Base-by-base conservation (phyloP, 1,284 basidiomycete species). In the Abortiporus biennis region DNA sequence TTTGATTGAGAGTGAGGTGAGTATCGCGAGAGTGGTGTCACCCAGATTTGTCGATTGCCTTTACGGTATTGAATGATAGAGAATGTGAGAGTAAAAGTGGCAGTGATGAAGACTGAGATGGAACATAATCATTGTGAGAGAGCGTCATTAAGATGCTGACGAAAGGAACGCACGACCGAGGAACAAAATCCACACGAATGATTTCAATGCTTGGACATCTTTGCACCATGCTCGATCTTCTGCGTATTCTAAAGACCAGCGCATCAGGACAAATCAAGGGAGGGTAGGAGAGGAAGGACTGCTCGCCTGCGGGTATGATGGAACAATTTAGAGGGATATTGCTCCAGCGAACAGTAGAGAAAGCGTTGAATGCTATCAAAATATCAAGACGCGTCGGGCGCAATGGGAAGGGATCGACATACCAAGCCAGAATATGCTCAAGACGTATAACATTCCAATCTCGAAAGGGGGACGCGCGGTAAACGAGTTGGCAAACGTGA, bases 161-260 rank as follows among this genome's bases (percentile, higher is more conserved):
- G 22, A n/a, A 34, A 22, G 27, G 27, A 20, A 68, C 74, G 24
- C 49, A 78, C 77, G 59, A 12, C 71, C 57, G 19, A 73, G 41
- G 61, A 75, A 78, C 54, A 75, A 71, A 36, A 78, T 58, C 78
- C 77, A 80, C 24, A 78, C 69, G 47, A 79, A 66, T 15, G 68
- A 62, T 49, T 77, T 77, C 46, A 79, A 66, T 5, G 67, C 73
- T 49, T 76, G 71, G 11, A 76, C 55, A 46, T 75, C 65, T 25
- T 63, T 65, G 55, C 78, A 80, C 77, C 76, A 80, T 6, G 52
- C 50, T 19, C 67, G 63, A 43, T 68, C 66, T 29, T 71, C 71
- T 6, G 61, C 37, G 48, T 66, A 74, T n/a, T 67, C 74, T 71
- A 51, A 13, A 17, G 27, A 8, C 41, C 17, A 8, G 38, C 16